Evolutionary conservation across 352 stramenopile species (phyloP).

Genomic region (Pythium pectinolyticum): DNA sequence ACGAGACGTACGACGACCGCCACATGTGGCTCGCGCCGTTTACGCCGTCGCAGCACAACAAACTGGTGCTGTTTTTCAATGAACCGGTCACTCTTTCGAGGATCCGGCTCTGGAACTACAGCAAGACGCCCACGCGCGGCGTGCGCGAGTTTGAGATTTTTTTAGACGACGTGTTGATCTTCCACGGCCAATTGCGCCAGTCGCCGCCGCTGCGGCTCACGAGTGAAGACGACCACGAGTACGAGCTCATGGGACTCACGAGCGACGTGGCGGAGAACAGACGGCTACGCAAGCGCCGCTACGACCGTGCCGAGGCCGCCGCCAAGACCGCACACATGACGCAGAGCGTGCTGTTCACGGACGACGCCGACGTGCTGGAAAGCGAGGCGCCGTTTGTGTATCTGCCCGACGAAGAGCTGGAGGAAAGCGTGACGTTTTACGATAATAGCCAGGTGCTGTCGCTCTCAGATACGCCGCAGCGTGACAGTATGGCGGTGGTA

Average conservation of each 20-base stretch:
- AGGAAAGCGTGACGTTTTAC: constrained; percentile 70
- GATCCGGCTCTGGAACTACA: constrained; percentile 88
- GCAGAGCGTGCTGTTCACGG: constrained; percentile 74
- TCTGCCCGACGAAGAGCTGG: constrained; percentile 57
- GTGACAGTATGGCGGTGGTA: constrained; percentile 36
- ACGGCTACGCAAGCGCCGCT: constrained; percentile 38
- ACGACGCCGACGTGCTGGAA: constrained; percentile 60
- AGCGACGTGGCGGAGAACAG: constrained; percentile 38
- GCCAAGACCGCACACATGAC: constrained; percentile 56
- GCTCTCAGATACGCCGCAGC: constrained; percentile 50
- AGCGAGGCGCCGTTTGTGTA: constrained; percentile 53
- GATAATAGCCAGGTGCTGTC: constrained; percentile 73
- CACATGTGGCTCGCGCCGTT: constrained; percentile 78
- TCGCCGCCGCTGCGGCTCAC: constrained; percentile 37
- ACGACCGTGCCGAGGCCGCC: constrained; percentile 45
- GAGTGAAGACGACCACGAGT: constrained; percentile 27
- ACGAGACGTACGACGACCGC: constrained; percentile 75
- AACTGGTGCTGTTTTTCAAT: constrained; percentile 80
- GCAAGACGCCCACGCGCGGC: constrained; percentile 75
- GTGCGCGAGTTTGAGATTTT: constrained; percentile 81
- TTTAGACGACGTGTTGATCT: constrained; percentile 83
- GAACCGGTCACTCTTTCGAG: constrained; percentile 72
- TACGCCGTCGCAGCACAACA: constrained; percentile 63
- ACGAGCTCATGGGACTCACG: constrained; percentile 25
- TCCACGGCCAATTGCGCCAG: constrained; percentile 55